phyloP scores from a whole-genome alignment of 2,329 filamentous ascomycete species.

The Colletotrichum sojae region DNA sequence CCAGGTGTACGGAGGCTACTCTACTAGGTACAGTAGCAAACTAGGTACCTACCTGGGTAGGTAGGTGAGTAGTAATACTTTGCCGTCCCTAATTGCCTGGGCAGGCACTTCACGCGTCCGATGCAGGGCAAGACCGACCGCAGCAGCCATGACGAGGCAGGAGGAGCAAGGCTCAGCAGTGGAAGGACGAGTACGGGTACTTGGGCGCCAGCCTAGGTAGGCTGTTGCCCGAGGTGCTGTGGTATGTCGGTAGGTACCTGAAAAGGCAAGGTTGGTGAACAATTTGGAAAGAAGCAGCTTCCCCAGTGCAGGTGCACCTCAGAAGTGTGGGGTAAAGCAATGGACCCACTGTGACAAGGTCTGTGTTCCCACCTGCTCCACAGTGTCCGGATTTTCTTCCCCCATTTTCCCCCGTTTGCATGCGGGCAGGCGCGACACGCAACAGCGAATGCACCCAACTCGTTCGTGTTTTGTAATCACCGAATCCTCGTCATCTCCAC shows the following conservation, averaged over 20 bases:
- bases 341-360: conserved; percentile 13
- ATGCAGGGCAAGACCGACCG: conserved; percentile 9
- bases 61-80: no score
- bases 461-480: conserved; percentile 5
- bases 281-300: neutral
- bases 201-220: no score
- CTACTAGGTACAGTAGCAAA: neutral
- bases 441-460: neutral
- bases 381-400: conserved; percentile 31
- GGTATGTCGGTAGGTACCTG: no score
- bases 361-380: conserved; percentile 14
- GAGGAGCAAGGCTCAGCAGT: conserved; percentile 2
- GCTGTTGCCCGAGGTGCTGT: no score
- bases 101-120: conserved; percentile 4
- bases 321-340: conserved; percentile 35
- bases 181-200: neutral
- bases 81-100: neutral
- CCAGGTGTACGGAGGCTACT: no score
- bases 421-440: neutral
- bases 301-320: conserved; percentile 15
- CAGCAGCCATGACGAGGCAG: neutral
- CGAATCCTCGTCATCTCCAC: conserved; percentile 24
- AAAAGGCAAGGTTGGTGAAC: no score
- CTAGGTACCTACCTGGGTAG: no score
- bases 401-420: conserved; percentile 33